Evolutionary conservation across 495 filamentous ascomycete genomes (phyloP), one percentile per base, ranked within the genome.

Genomic region (Penicillium manginii): DNA sequence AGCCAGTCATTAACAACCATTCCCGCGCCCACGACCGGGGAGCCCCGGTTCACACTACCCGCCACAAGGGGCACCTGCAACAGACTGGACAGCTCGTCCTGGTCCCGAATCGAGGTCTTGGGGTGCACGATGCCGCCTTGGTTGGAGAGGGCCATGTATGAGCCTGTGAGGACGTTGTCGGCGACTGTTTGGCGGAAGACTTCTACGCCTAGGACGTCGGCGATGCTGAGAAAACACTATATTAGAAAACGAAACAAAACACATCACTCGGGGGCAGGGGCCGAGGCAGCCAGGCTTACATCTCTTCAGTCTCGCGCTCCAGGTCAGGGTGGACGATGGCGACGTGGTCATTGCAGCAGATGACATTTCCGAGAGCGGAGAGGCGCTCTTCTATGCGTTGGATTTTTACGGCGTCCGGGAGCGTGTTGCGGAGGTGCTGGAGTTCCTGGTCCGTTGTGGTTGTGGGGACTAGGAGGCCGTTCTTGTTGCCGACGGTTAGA

Each of bases 1-100:
- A 98, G 84, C 94, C 94, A 98, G 79, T 98, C 94, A 70, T 98
- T 98, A 55, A 98, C 94, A 10, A 98, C 94, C 91, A 98, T 96
- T 22, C 94, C 94, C 11, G 94, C 94, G 22, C 94, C 94, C 31
- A 98, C 91, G n/a, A 98, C 92, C 42, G 91, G 85, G 59, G 85
- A 90, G 33, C 94, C 96, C 55, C 94, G 84, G 76, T 98, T 98
- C 19, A 98, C 88, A 66, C 85, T 90, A 31, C 94, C 94, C 0
- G 94, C 94, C 2, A 98, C 94, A 2, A 98, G 85, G 10, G 94
- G 94, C 49, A 98, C 93, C 77, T 98, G 94, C 61, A 98, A 83
- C 68, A 98, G 78, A 63, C 88, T 91, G 60, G 88, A 92, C 60
- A 98, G 88, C 80, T 98, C 94, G 73, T 98, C 94, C 78, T 98